phyloP scores from a whole-genome alignment of 2,329 filamentous ascomycete species.

The Camillea tinctor region DNA sequence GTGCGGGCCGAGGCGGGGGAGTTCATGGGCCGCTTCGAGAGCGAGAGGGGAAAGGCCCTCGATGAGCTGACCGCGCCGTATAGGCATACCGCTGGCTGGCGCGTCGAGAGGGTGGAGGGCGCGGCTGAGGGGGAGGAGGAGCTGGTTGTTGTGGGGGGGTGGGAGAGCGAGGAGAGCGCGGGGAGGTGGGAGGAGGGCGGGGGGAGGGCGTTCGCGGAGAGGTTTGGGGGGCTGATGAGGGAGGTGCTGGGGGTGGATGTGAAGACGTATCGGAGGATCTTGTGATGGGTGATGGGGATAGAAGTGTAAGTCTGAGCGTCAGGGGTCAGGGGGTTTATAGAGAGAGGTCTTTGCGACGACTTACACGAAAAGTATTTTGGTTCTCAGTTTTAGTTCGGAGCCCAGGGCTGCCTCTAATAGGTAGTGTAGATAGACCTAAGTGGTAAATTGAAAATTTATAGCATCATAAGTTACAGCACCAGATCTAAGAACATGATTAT shows the following conservation, averaged over 20 bases:
- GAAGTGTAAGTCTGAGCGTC: not conserved
- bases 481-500: too few relatives aligned
- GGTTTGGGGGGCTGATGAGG: slow-evolving; percentile 8
- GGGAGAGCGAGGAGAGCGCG: slow-evolving; percentile 9
- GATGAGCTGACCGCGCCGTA: slow-evolving; percentile 1
- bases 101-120: slow-evolving; percentile 18
- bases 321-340: not conserved
- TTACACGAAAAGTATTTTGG: too few relatives aligned
- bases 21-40: slow-evolving; percentile 13
- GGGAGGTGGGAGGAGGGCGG: slow-evolving; percentile 1
- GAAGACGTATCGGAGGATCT: slow-evolving; percentile 11
- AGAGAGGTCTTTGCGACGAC: not conserved
- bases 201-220: not conserved
- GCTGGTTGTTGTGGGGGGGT: slow-evolving; percentile 18
- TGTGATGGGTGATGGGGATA: not conserved
- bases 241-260: slow-evolving; percentile 8
- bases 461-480: too few relatives aligned
- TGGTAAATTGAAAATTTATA: too few relatives aligned
- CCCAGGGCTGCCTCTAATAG: too few relatives aligned
- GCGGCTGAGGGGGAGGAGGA: slow-evolving; percentile 12
- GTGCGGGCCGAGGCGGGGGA: not conserved
- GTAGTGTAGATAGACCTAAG: too few relatives aligned
- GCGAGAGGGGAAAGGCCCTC: slow-evolving; percentile 4
- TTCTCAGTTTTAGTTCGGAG: too few relatives aligned
- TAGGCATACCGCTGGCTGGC: slow-evolving; percentile 18